phyloP scores from a whole-genome alignment of 805 yeast genomes.

The Starmerella floricola region DNA sequence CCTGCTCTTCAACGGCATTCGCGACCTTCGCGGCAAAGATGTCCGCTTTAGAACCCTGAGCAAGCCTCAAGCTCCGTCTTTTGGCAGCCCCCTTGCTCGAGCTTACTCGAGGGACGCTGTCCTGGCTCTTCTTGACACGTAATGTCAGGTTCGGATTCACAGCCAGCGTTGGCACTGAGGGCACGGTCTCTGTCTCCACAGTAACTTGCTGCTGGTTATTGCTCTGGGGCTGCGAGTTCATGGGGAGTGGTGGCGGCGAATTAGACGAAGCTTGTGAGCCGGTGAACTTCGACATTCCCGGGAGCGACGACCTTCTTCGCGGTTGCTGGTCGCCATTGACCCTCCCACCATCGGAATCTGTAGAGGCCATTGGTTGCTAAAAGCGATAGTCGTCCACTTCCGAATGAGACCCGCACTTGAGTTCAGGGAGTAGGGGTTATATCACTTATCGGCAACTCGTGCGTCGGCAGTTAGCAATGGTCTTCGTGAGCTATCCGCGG shows the following conservation, averaged over 20 bases:
- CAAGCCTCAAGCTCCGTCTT: constrained; percentile 29
- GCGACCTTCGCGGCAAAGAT: constrained; percentile 91
- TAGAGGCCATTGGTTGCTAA: not conserved
- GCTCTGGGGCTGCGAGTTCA: not conserved
- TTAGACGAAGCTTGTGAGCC: not conserved
- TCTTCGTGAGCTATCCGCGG: too few relatives aligned
- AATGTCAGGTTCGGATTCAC: constrained; percentile 22
- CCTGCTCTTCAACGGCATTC: constrained; percentile 71
- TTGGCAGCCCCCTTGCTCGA: constrained; percentile 29
- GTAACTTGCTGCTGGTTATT: constrained; percentile 24
- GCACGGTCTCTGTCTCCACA: constrained; percentile 54
- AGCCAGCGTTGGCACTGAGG: constrained; percentile 34
- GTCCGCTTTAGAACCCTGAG: constrained; percentile 64
- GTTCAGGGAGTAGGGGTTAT: too few relatives aligned
- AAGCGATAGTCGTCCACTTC: too few relatives aligned
- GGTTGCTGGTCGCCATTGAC: not conserved
- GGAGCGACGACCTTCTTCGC: not conserved
- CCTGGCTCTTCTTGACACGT: constrained; percentile 25
- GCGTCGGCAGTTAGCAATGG: too few relatives aligned
- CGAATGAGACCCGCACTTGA: too few relatives aligned
- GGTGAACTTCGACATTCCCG: not conserved
- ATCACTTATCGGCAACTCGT: too few relatives aligned
- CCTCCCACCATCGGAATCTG: not conserved
- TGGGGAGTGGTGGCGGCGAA: not conserved
- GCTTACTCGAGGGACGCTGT: constrained; percentile 21